phyloP scores from a whole-genome alignment of 1,284 basidiomycete species.

The Anthracocystis panici-leucophaei region DNA sequence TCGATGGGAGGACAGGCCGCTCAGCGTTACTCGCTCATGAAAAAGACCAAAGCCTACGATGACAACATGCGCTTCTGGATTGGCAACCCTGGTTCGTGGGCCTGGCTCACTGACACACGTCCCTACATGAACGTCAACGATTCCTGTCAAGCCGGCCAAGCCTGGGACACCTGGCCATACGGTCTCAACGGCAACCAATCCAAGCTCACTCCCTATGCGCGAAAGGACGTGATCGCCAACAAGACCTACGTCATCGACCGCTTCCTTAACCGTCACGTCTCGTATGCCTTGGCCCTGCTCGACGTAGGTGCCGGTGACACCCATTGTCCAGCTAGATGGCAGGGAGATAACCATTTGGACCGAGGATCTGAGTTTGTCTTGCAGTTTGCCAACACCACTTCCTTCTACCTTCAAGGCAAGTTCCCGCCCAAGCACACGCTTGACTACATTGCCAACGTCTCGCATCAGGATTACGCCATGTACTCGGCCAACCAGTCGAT shows the following conservation, averaged over 20 bases:
- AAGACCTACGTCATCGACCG: slow-evolving; percentile 51
- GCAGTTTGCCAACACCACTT: slow-evolving; percentile 44
- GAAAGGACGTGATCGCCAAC: slow-evolving; percentile 35
- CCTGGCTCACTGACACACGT: slow-evolving; percentile 59
- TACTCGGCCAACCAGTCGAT: slow-evolving; percentile 47
- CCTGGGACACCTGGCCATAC: slow-evolving; percentile 64
- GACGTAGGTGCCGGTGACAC: slow-evolving; percentile 53
- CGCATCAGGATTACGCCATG: slow-evolving; percentile 60
- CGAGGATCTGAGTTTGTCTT: slow-evolving; percentile 43
- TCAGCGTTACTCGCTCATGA: slow-evolving; percentile 58
- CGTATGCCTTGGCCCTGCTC: slow-evolving; percentile 55
- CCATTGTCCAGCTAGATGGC: slow-evolving; percentile 53
- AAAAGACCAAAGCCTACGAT: slow-evolving; percentile 51
- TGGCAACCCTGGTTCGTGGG: slow-evolving; percentile 58
- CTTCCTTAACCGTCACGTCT: slow-evolving; percentile 50
- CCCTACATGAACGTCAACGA: slow-evolving; percentile 41
- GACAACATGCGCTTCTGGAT: slow-evolving; percentile 61
- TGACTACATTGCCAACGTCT: slow-evolving; percentile 48
- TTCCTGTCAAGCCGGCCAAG: slow-evolving; percentile 33
- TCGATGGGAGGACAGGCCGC: slow-evolving; percentile 61
- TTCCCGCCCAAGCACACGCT: slow-evolving; percentile 53
- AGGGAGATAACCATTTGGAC: slow-evolving; percentile 65
- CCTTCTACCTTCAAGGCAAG: slow-evolving; percentile 35
- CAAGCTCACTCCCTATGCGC: slow-evolving; percentile 37
- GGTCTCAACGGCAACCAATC: slow-evolving; percentile 59